These are phyloP conservation scores for Haplosporangium gracile DNA, from an alignment of 192 early-diverging fungal species.

Conservation along the genomic window DNA sequence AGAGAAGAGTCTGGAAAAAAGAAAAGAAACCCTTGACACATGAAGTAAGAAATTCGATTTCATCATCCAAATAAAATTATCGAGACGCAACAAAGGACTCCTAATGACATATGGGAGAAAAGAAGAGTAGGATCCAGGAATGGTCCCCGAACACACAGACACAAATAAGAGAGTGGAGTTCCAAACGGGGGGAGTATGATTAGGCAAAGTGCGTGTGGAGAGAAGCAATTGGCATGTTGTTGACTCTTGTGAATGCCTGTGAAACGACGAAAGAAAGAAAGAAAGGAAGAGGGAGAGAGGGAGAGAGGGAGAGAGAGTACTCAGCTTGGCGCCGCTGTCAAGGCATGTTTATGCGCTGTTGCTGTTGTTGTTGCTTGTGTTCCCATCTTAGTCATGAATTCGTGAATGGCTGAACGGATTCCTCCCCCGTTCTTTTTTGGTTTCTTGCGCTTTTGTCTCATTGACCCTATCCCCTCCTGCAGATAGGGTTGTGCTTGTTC, in stretches of 20 bases:
- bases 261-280: too few species aligned
- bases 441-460: background rate
- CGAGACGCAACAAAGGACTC: too few species aligned
- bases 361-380: background rate
- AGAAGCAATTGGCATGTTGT: background rate
- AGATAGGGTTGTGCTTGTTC: background rate
- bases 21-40: background rate
- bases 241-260: background rate
- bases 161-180: background rate
- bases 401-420: background rate
- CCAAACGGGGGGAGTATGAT: background rate
- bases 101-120: too few species aligned
- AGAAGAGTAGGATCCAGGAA: background rate
- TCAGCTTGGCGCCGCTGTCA: too few species aligned
- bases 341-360: background rate
- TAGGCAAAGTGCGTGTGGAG: background rate
- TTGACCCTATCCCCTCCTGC: background rate
- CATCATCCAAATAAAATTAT: background rate
- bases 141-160: background rate
- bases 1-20: background rate
- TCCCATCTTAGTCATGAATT: background rate
- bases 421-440: background rate
- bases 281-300: too few species aligned
- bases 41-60: background rate
- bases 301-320: too few species aligned